These are phyloP conservation scores for Phytophthora kernoviae DNA, from an alignment of 352 stramenopile genomes.

Conservation along the genomic window DNA sequence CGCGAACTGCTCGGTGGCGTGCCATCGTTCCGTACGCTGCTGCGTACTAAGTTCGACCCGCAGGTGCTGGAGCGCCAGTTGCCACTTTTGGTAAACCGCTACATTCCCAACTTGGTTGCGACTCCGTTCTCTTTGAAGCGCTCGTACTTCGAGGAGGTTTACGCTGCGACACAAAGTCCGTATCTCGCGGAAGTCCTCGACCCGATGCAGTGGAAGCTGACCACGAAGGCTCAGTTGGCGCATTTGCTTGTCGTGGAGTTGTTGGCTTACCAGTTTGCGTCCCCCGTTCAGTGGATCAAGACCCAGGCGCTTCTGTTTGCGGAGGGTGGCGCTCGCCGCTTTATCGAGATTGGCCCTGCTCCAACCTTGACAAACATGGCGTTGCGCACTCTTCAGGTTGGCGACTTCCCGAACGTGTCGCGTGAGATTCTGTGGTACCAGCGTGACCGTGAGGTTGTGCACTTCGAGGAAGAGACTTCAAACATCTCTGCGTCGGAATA, in stretches of 20 bases:
- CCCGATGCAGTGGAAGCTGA: conserved; percentile 73
- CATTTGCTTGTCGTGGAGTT: conserved; percentile 86
- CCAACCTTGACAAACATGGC: conserved; percentile 89
- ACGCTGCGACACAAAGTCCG: conserved; percentile 71
- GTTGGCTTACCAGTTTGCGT: conserved; percentile 90
- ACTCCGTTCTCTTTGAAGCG: conserved; percentile 79
- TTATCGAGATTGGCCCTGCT: conserved; percentile 85
- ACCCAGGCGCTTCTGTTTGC: conserved; percentile 83
- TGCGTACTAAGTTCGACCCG: conserved; percentile 74
- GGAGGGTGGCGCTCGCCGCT: conserved; percentile 56
- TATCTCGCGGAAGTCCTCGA: conserved; percentile 70
- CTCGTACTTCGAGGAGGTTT: conserved; percentile 79
- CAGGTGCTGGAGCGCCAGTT: conserved; percentile 73
- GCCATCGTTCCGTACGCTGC: conserved; percentile 74
- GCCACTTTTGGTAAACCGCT: conserved; percentile 70
- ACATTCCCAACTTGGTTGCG: conserved; percentile 89
- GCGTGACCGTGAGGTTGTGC: conserved; percentile 79
- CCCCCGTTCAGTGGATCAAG: conserved; percentile 90
- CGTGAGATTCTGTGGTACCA: conserved; percentile 87
- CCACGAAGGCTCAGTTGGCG: conserved; percentile 67
- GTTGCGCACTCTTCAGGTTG: conserved; percentile 69
- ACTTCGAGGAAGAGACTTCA: conserved; percentile 73
- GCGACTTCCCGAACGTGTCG: conserved; percentile 54
- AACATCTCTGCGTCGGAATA: conserved; percentile 75
- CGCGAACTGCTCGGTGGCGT: conserved; percentile 82